Evolutionary conservation across 306 rosid genomes (phyloP), one percentile per base, ranked within the genome.

Genomic region (Oxytropis ochrocephala): DNA sequence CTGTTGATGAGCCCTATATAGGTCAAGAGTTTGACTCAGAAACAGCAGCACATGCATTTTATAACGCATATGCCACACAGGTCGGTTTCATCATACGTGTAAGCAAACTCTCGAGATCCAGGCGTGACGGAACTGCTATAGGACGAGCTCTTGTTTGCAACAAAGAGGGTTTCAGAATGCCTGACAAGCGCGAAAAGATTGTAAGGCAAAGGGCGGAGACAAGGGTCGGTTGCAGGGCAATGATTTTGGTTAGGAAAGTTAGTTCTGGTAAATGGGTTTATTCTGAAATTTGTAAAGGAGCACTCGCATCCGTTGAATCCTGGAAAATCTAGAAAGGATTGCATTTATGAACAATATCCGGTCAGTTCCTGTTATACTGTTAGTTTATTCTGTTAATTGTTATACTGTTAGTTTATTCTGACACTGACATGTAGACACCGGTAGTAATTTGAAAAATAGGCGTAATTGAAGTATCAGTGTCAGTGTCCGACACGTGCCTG

Each of bases 121-220:
- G 99, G 87, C 92, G 95, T 1, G 99, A 94, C 64, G 97, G 97
- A 60, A 49, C 97, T 72, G 89, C 91, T 58, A 94, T 91, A 80
- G 99, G 97, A 9, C 96, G 99, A 44, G 90, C 96, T 46, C 91
- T 94, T 58, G 99, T 91, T 60, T 94, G 99, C 84, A 94, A 94
- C 73, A 94, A 94, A 80, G 99, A 94, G 84, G 99, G 99, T 58
- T 94, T 76, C 73, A 85, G 97, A 74, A 91, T 91, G 96, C 92
- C 97, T 12, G 98, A 91, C 79, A 88, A 84, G 81, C 98, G 98
- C 11, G 98, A 94, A 79, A 90, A 94, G 54, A 77, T 94, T 77
- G 96, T 90, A 43, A 85, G 97, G 87, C 97, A 91, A 75, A 85
- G 99, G 78, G 96, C 95, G 0, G 97, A 91, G 87, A 92, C 98